Base-by-base conservation (phyloP, 2,329 filamentous ascomycete species). In the Apiospora sp. region DNA sequence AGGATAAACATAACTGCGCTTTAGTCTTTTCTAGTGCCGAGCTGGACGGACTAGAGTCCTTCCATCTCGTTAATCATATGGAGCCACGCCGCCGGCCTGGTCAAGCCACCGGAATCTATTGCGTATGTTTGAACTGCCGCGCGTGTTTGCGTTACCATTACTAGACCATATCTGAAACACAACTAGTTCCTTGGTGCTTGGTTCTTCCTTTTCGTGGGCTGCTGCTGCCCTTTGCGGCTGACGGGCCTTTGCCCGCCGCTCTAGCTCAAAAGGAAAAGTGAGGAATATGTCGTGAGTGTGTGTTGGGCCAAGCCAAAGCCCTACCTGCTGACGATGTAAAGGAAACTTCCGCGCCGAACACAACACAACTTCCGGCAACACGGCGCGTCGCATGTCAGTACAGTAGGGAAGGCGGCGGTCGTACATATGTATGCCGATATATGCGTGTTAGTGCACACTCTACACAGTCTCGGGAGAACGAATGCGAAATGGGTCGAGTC, bases 51-150 rank as follows among this genome's bases (percentile, higher is more conserved):
- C 58, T 64, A 41, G 58, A 64, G 34, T 37, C 19, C 19, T 64
- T 41, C 58, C 34, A 41, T 41, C 34, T 64, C 34, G 58, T 34
- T 24, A 34, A 64, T 41, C 58, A n/a, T 13, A 64, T 41, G 34
- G 58, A 64, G 58, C 58, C 58, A 64, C 58, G 58, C 58, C 58
- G 34, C 27, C 27, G 34, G 34, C 58, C 58, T 41, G 58, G 10
- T 64, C 58, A 64, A 64, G 58, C 58, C 58, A 64, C 58, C 58
- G 58, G 34, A 41, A 64, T 64, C 58, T 58, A 41, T 64, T n/a
- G 58, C 58, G 54, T 41, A 41, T 64, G 58, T 64, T 64, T 4
- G 34, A 64, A 64, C 58, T 64, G 58, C 58, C 58, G 58, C 58
- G 58, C 58, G 34, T 64, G 58, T 13, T 64, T 64, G 58, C 34